A percentile compares a stretch with the other conserved stretches of the same genome.
phyloP scores from a whole-genome alignment of 345 rosid genomes.

The Pistacia vera region DNA sequence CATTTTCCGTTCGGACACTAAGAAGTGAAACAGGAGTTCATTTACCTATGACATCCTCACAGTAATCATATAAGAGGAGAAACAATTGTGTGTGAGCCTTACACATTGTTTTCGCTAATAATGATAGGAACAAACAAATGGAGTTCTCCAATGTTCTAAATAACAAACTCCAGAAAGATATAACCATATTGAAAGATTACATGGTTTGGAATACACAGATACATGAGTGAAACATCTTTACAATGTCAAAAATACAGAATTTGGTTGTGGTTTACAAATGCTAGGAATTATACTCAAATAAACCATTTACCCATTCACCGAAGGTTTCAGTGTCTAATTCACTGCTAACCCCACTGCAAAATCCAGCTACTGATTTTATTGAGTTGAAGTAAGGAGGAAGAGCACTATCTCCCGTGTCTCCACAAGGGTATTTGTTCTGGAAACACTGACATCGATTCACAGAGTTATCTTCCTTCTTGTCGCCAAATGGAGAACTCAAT shows the following conservation, averaged over 20 bases:
- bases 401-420: background rate
- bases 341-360: background rate
- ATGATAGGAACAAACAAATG: background rate
- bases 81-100: too few relatives aligned
- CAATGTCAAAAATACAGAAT: background rate
- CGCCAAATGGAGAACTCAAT: background rate
- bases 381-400: background rate
- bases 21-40: too few relatives aligned
- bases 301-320: background rate
- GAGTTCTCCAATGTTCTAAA: background rate
- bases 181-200: background rate
- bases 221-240: background rate
- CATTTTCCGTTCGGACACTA: too few relatives aligned
- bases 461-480: background rate
- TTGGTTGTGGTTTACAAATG: background rate
- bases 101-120: too few relatives aligned
- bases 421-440: background rate
- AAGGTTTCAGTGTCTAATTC: background rate
- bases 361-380: background rate
- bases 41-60: too few relatives aligned
- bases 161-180: background rate
- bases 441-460: background rate
- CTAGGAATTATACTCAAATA: background rate
- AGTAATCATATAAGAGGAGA: too few relatives aligned
- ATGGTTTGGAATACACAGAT: background rate